Evolutionary conservation across 1,284 basidiomycete genomes (phyloP), one percentile per base, ranked within the genome.

Genomic region (Boletus smithii): DNA sequence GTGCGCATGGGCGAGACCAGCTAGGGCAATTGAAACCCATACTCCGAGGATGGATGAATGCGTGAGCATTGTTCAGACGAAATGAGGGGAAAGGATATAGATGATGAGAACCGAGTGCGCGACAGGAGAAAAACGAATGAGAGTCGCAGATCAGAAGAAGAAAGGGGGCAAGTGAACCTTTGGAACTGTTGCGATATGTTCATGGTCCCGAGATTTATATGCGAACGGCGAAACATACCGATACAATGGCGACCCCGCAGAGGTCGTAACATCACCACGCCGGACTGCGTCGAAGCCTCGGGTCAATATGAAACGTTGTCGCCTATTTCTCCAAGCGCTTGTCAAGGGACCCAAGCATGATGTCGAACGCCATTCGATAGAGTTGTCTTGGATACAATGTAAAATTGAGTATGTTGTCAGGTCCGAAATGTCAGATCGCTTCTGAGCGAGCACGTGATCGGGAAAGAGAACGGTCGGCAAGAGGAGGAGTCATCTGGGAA

Each of bases 21-120:
- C 59, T 13, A 61, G 17, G 31, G 46, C 32, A 2, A 57, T 20
- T 34, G 44, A 39, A 18, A 27, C 24, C 59, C 49, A 56, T 38
- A 34, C 13, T 13, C 34, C 17, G 4, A 24, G 6, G 8, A 7
- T 33, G 32, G 33, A 27, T 22, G 42, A 5, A 42, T 11, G 44
- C 3, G 18, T 6, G 11, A 16, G 29, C 50, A 61, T 54, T 23
- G 23, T 8, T 43, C 1, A 8, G 17, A 41, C 10, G 10, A 29
- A 42, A 41, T 5, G 23, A 48, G 11, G n/a, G 31, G 32, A 7
- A 13, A 17, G 9, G 18, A 13, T 24, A 8, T 32, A 4, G 34
- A 32, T 33, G 36, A 29, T 35, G 26, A 13, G 47, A 44, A 53
- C 45, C 46, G 46, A n/a, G n/a, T n/a, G 55, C 42, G 3, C 53